A percentile compares a stretch with the other conserved stretches of the same genome.
These are phyloP conservation scores for Oryza rufipogon DNA, from an alignment of 176 grass and related monocot species.

Conservation along the genomic window DNA sequence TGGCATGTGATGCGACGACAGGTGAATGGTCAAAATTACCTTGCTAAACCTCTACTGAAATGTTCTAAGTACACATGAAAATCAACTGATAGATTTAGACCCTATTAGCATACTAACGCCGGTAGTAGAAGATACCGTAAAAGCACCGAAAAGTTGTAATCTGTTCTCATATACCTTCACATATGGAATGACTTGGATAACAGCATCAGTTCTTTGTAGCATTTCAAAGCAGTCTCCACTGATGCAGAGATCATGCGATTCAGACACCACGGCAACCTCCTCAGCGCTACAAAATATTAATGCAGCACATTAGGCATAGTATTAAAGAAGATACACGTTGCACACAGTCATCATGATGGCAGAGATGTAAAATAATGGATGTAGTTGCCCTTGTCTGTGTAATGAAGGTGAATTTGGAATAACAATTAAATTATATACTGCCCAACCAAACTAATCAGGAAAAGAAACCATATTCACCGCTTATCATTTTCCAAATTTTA, in stretches of 20 bases:
- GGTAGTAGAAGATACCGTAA: not conserved
- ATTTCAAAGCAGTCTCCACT: constrained; percentile 99
- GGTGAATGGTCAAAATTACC: not conserved
- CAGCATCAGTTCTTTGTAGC: constrained; percentile 77
- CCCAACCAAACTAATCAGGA: constrained; percentile 11
- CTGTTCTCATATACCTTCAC: constrained; percentile 64
- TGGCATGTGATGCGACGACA: not conserved
- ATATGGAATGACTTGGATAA: constrained; percentile 90
- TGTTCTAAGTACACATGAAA: not conserved
- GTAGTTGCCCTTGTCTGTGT: not conserved
- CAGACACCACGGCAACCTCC: constrained; percentile 68
- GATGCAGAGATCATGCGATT: constrained; percentile 90
- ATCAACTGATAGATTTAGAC: not conserved
- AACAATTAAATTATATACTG: not conserved
- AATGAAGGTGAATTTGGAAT: constrained; percentile 1
- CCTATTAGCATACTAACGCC: not conserved
- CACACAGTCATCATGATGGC: not conserved
- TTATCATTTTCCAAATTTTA: constrained; percentile 11
- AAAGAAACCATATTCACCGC: not conserved
- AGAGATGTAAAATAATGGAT: constrained; percentile 11
- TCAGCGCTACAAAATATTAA: constrained; percentile 63
- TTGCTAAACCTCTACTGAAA: not conserved
- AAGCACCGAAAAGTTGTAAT: not conserved
- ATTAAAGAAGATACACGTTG: constrained; percentile 18
- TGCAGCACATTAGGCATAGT: constrained; percentile 18